A percentile compares a stretch with the other conserved stretches of the same genome.
Evolutionary conservation across 2,329 filamentous ascomycete species (phyloP).

Genomic region (Cladorrhinum sp.): DNA sequence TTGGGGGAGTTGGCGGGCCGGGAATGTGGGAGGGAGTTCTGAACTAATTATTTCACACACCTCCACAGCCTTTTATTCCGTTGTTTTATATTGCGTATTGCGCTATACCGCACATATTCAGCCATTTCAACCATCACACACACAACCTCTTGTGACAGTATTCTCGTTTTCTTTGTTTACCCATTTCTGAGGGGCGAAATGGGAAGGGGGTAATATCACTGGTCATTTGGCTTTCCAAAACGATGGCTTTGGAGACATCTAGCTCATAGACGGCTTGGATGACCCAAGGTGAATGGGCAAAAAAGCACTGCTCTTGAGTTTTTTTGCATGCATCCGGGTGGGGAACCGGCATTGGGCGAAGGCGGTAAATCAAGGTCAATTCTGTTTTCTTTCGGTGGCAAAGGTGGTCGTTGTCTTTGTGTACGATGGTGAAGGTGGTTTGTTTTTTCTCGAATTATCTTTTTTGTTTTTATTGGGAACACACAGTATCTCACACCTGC

Average conservation of each 20-base stretch:
- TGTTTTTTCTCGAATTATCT: constrained; percentile 13
- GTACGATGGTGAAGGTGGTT: constrained; percentile 24
- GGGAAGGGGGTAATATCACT: constrained; percentile 14
- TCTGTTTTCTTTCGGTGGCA: constrained; percentile 15
- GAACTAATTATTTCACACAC: constrained; percentile 40
- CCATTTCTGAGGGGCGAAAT: constrained; percentile 9
- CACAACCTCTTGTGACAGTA: constrained; percentile 22
- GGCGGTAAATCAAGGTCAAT: constrained; percentile 21
- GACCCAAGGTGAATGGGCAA: constrained; percentile 23
- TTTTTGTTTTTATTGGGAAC: constrained; percentile 12
- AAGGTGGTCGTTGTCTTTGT: constrained; percentile 23
- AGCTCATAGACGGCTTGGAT: constrained; percentile 26
- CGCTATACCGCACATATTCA: constrained; percentile 20
- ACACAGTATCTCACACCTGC: constrained; percentile 14
- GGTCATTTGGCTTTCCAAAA: constrained; percentile 19
- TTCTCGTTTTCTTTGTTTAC: constrained; percentile 24
- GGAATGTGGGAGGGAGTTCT: constrained; percentile 68
- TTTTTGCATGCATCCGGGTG: constrained; percentile 25
- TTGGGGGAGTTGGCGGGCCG: constrained; percentile 51
- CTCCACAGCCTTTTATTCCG: neutral
- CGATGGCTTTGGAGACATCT: constrained; percentile 23
- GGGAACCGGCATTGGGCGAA: constrained; percentile 23
- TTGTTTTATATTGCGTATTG: constrained; percentile 15
- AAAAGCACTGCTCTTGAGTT: constrained; percentile 19
- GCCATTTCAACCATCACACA: constrained; percentile 8